Base-by-base conservation (phyloP, 108 stramenopile genomes). In the Stephanodiscus minutulus region DNA sequence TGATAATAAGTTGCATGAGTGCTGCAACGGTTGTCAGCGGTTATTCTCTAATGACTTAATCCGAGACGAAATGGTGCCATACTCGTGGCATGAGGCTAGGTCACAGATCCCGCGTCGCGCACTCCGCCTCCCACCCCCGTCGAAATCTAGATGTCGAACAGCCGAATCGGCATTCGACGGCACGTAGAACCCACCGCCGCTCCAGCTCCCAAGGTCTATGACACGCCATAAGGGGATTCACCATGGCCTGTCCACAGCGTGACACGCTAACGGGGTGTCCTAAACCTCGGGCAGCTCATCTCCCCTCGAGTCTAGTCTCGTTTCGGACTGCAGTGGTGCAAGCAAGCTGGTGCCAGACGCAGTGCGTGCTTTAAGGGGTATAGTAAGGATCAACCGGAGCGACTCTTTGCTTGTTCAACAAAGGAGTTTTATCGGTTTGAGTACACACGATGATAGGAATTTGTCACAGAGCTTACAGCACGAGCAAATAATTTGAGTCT, bases 131-230 rank as follows among this genome's bases (percentile, higher is more conserved):
- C 80, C 35, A 76, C 82, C 6, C 83, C 83, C 61, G n/a, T n/a
- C n/a, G 86, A 70, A 62, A 88, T 86, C 53, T 88, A 83, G 60
- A 88, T 88, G 73, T 88, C 87, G 75, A 88, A 88, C 61, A 84
- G 60, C n/a, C 33, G 86, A 70, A 64, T 88, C 70, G 4, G 82
- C 77, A 66, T 83, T 80, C 20, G 81, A 85, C 15, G 87, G 87
- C 43, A 88, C 85, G 54, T 86, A 85, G 76, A 88, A 86, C 25
- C 69, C 81, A 15, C 70, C n/a, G n/a, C n/a, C n/a, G n/a, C n/a
- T n/a, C n/a, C n/a, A n/a, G n/a, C n/a, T n/a, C n/a, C n/a, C n/a
- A n/a, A n/a, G n/a, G n/a, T n/a, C n/a, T n/a, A n/a, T n/a, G n/a
- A n/a, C n/a, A n/a, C n/a, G n/a, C n/a, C n/a, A n/a, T n/a, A n/a